These are phyloP conservation scores for Sindora glabra DNA, from an alignment of 306 rosid genomes.

Conservation along the genomic window DNA sequence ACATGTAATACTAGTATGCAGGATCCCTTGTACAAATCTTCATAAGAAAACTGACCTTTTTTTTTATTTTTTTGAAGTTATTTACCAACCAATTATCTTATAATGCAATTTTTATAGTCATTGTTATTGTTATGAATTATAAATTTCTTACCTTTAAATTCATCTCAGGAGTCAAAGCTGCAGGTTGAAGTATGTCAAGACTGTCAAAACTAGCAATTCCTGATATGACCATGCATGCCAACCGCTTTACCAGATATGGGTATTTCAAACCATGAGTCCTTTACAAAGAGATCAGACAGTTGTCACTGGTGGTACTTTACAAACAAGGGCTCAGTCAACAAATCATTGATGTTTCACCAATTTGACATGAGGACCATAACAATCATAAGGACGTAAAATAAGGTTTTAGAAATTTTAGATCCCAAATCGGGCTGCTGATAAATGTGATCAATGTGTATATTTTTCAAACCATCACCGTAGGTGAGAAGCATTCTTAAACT, in stretches of 20 bases:
- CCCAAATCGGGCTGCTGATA: not conserved
- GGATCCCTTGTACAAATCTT: not conserved
- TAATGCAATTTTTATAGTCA: not conserved
- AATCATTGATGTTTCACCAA: not conserved
- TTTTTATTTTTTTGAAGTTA: too few species aligned
- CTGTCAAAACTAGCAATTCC: slow-evolving; percentile 48
- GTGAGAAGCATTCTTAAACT: not conserved
- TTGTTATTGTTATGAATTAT: not conserved
- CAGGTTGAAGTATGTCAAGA: slow-evolving; percentile 87
- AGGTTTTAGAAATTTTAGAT: not conserved
- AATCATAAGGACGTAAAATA: not conserved
- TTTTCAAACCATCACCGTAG: not conserved
- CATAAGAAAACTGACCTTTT: not conserved
- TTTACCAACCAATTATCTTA: not conserved
- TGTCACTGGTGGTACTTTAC: slow-evolving; percentile 1
- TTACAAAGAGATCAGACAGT: slow-evolving; percentile 17
- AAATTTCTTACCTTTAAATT: slow-evolving; percentile 38
- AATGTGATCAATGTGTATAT: not conserved
- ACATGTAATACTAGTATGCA: not conserved
- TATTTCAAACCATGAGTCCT: slow-evolving; percentile 71
- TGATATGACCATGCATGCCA: slow-evolving; percentile 85
- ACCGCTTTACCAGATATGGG: slow-evolving; percentile 81
- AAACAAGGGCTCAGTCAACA: not conserved
- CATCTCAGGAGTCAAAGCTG: slow-evolving; percentile 56
- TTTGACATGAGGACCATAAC: not conserved